Evolutionary conservation across 352 stramenopile species (phyloP).

Genomic region (Pythium grandisporangium): DNA sequence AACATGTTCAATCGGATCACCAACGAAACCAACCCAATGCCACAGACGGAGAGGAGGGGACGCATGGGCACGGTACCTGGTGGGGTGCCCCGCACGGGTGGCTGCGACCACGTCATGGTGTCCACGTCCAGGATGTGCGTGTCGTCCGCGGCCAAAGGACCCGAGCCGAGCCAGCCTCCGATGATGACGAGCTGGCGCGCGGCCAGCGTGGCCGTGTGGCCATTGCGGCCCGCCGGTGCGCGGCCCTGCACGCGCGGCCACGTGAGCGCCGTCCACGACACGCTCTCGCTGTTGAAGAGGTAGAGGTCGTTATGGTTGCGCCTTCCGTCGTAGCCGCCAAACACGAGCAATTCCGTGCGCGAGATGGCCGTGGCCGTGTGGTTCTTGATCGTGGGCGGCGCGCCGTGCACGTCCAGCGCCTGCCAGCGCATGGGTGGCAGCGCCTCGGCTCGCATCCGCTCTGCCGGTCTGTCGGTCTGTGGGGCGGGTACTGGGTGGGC

Average conservation of each 20-base stretch:
- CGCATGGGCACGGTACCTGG: conserved; percentile 14
- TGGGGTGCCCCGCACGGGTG: conserved; percentile 22
- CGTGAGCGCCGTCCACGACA: conserved; percentile 54
- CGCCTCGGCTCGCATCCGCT: conserved; percentile 9
- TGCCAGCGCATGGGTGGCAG: conserved; percentile 74
- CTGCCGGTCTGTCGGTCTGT: neutral
- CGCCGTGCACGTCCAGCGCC: conserved; percentile 24
- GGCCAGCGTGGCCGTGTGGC: conserved; percentile 92
- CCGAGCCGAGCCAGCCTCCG: conserved; percentile 91
- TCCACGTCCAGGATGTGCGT: conserved; percentile 89
- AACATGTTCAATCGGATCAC: too few relatives aligned
- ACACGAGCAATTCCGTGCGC: conserved; percentile 58
- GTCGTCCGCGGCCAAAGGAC: conserved; percentile 88
- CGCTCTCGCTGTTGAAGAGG: conserved; percentile 74
- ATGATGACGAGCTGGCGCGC: conserved; percentile 89
- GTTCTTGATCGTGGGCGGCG: conserved; percentile 79
- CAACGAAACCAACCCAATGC: too few relatives aligned
- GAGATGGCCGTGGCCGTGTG: conserved; percentile 70
- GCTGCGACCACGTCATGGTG: conserved; percentile 50
- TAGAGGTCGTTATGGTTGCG: conserved; percentile 93
- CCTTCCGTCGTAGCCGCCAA: conserved; percentile 93
- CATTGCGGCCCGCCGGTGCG: conserved; percentile 86
- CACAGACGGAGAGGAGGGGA: too few relatives aligned
- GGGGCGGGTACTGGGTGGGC: neutral
- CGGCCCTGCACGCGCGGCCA: conserved; percentile 25